Evolutionary conservation across 306 rosid species (phyloP).

Genomic region (Biancaea sappan): DNA sequence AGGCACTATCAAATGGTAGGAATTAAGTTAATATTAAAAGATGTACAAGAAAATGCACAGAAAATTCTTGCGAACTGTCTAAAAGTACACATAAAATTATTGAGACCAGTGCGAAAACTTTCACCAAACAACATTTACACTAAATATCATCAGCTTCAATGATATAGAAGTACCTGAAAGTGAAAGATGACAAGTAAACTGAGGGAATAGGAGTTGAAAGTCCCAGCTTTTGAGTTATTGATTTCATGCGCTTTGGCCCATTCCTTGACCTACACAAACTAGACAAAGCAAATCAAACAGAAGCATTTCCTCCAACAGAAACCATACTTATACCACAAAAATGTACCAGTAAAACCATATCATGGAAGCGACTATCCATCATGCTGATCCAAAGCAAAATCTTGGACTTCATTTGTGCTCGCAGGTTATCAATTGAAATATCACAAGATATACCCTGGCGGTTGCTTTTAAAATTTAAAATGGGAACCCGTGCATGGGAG

Average conservation of each 20-base stretch:
- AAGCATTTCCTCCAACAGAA: conserved; percentile 32
- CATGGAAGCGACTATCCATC: conserved; percentile 78
- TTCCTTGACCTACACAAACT: conserved; percentile 85
- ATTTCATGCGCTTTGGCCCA: conserved; percentile 92
- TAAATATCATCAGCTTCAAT: conserved; percentile 27
- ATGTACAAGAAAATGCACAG: conserved; percentile 17
- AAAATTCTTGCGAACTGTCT: neutral
- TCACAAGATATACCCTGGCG: conserved; percentile 76
- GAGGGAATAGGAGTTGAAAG: conserved; percentile 90
- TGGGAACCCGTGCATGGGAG: conserved; percentile 78
- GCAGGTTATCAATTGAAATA: conserved; percentile 80
- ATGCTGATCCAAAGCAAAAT: conserved; percentile 67
- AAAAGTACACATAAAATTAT: conserved; percentile 17
- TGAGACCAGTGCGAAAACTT: neutral
- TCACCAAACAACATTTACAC: conserved; percentile 32
- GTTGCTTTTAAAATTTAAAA: conserved; percentile 63
- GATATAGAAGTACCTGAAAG: conserved; percentile 70
- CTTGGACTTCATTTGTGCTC: conserved; percentile 80
- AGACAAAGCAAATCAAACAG: conserved; percentile 40
- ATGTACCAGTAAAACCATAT: conserved; percentile 85
- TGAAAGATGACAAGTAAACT: conserved; percentile 86
- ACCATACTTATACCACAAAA: conserved; percentile 34
- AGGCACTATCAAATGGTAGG: conserved; percentile 21
- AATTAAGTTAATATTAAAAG: conserved; percentile 21
- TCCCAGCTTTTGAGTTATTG: conserved; percentile 71